Evolutionary conservation across 139 green algal species (phyloP).

Genomic region (Protoeuglena noctilucae): DNA sequence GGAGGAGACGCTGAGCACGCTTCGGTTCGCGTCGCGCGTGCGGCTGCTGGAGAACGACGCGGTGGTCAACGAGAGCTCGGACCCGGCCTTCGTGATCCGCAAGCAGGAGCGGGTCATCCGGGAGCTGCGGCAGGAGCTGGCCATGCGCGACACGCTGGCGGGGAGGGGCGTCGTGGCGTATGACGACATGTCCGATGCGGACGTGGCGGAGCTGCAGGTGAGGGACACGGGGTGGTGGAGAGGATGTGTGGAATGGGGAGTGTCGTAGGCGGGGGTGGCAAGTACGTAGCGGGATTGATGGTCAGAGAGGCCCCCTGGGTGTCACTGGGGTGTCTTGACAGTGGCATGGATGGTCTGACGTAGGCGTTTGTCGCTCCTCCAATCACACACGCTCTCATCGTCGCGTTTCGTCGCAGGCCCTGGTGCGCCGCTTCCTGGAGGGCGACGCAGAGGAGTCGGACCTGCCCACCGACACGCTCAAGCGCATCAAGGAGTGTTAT

Average conservation of each 20-base stretch:
- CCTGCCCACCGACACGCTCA: constrained; percentile 39
- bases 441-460: constrained; percentile 31
- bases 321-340: not conserved
- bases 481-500: constrained; percentile 43
- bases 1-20: constrained; percentile 54
- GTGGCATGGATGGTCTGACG: constrained; percentile 3
- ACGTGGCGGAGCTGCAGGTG: constrained; percentile 35
- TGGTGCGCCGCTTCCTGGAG: constrained; percentile 3
- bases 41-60: constrained; percentile 32
- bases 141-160: constrained; percentile 57
- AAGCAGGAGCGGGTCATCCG: constrained; percentile 53
- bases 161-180: constrained; percentile 23
- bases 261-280: not conserved
- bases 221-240: constrained; percentile 12
- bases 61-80: constrained; percentile 43
- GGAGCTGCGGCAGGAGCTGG: constrained; percentile 68
- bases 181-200: constrained; percentile 38
- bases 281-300: too few relatives aligned
- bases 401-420: too few relatives aligned
- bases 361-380: not conserved
- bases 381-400: not conserved
- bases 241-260: not conserved
- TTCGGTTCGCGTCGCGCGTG: constrained; percentile 45
- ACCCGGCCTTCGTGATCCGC: constrained; percentile 36
- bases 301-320: constrained; percentile 1